These are phyloP conservation scores for Aspergillus taichungensis DNA, from an alignment of 495 filamentous ascomycete genomes.

Conservation along the genomic window DNA sequence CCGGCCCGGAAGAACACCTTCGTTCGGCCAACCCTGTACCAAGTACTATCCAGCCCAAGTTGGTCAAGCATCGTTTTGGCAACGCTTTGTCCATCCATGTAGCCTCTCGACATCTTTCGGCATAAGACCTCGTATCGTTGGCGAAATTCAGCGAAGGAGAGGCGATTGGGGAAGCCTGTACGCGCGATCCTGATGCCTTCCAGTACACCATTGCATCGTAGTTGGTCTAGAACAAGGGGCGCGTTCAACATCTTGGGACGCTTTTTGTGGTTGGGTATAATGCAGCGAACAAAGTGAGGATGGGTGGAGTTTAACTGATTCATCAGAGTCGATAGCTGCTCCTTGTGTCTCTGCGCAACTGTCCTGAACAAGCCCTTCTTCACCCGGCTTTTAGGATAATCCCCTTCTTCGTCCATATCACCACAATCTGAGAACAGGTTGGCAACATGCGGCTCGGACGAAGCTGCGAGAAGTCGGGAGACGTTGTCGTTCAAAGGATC, in stretches of 20 bases:
- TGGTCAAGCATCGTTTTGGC: conserved; percentile 84
- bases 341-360: conserved; percentile 94
- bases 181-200: conserved; percentile 97
- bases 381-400: conserved; percentile 66
- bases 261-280: conserved; percentile 98
- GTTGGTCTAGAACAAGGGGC: conserved; percentile 84
- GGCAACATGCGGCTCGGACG: conserved; percentile 73
- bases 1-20: conserved; percentile 98
- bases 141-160: conserved; percentile 88
- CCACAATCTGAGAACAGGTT: conserved; percentile 81
- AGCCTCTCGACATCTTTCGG: conserved; percentile 77
- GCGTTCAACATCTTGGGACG: conserved; percentile 87
- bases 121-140: conserved; percentile 97
- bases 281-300: conserved; percentile 97
- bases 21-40: conserved; percentile 89
- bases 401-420: conserved; percentile 63
- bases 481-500: conserved; percentile 97
- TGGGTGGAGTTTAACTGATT: conserved; percentile 91
- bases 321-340: conserved; percentile 93
- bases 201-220: conserved; percentile 96
- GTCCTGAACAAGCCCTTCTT: conserved; percentile 98
- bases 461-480: conserved; percentile 76
- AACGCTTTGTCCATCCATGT: conserved; percentile 80
- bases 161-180: conserved; percentile 94
- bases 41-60: conserved; percentile 69